These are phyloP conservation scores for Kernera saxatilis DNA, from an alignment of 345 rosid genomes.

Conservation along the genomic window DNA sequence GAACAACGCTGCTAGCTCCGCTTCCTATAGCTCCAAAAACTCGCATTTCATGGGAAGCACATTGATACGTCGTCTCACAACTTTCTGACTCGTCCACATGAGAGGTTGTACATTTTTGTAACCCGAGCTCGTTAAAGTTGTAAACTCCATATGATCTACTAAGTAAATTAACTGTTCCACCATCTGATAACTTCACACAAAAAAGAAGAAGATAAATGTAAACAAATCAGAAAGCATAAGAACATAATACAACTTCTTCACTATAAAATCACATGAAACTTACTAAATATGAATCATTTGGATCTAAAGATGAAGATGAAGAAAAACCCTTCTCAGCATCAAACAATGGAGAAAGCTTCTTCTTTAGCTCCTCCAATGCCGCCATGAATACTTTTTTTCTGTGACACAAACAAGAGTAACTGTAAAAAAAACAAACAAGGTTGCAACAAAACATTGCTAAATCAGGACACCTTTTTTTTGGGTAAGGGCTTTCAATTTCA, in stretches of 20 bases:
- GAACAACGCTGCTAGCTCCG: constrained; percentile 98
- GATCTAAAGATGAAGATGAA: constrained; percentile 57
- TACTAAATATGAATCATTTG: constrained; percentile 73
- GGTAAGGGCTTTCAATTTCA: background rate
- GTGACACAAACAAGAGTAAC: background rate
- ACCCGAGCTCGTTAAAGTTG: constrained; percentile 81
- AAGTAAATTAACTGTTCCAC: constrained; percentile 82
- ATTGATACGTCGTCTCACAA: constrained; percentile 63
- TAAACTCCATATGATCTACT: constrained; percentile 98
- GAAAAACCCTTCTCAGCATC: constrained; percentile 93
- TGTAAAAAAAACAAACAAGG: background rate
- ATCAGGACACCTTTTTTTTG: background rate
- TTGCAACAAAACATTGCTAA: background rate
- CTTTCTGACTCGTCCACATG: constrained; percentile 52
- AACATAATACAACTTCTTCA: background rate
- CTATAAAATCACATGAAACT: background rate
- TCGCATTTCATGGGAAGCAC: constrained; percentile 94
- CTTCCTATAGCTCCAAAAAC: constrained; percentile 90
- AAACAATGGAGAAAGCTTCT: constrained; percentile 83
- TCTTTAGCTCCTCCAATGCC: constrained; percentile 78
- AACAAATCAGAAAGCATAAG: background rate
- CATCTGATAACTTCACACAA: constrained; percentile 65
- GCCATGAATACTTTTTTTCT: constrained; percentile 49
- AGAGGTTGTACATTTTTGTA: constrained; percentile 74
- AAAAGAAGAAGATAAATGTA: background rate